phyloP scores from a whole-genome alignment of 768 basidiomycete genomes.

The Phanerodontia chrysosporium region DNA sequence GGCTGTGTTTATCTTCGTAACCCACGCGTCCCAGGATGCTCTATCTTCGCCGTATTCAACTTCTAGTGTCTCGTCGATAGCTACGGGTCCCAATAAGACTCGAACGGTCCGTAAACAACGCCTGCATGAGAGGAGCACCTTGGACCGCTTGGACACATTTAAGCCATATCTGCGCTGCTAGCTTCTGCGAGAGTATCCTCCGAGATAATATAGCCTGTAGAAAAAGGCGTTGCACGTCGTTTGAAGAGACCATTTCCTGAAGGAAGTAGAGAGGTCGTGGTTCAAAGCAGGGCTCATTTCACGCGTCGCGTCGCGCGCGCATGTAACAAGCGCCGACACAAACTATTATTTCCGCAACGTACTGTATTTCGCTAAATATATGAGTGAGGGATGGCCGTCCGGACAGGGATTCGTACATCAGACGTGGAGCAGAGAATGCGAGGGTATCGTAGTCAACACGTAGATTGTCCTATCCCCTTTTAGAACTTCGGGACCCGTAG shows the following conservation, averaged over 20 bases:
- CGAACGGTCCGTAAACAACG: not conserved
- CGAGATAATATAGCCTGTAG: slow-evolving; percentile 77
- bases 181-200: slow-evolving; percentile 56
- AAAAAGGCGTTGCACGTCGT: slow-evolving; percentile 72
- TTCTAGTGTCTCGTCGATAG: slow-evolving; percentile 46
- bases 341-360: not conserved
- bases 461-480: not conserved
- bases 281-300: slow-evolving; percentile 4
- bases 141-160: slow-evolving; percentile 65
- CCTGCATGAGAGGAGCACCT: slow-evolving; percentile 38
- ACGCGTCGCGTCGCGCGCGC: slow-evolving; percentile 25
- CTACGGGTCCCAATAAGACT: slow-evolving; percentile 29
- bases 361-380: not conserved
- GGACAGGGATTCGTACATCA: not conserved
- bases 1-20: slow-evolving; percentile 53
- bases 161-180: slow-evolving; percentile 63
- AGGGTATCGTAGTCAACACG: slow-evolving; percentile 5
- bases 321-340: not conserved
- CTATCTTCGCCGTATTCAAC: slow-evolving; percentile 37
- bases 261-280: not conserved
- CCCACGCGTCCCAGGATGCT: slow-evolving; percentile 56
- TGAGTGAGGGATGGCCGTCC: not conserved
- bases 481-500: slow-evolving; percentile 77
- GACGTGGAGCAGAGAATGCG: not conserved
- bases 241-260: slow-evolving; percentile 39